Conservation (phyloP, 23 red algal species). For the Gracilaria domingensis region DNA sequence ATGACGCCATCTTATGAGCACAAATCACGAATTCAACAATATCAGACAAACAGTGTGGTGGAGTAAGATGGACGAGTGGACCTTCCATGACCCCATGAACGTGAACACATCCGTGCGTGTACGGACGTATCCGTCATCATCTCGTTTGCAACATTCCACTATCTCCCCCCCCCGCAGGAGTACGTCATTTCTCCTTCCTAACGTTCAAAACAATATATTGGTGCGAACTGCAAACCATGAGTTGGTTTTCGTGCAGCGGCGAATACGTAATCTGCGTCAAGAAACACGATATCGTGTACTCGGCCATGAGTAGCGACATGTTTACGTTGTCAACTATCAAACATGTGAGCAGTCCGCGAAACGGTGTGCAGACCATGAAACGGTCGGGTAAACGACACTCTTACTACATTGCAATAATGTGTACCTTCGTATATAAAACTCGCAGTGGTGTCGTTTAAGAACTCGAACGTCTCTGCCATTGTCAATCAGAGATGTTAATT, state of each 20-base stretch:
- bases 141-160: background rate
- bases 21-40: background rate
- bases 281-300: background rate
- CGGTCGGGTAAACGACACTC: background rate
- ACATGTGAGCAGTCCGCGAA: background rate
- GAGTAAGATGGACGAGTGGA: background rate
- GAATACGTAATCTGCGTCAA: background rate
- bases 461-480: background rate
- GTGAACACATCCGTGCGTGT: background rate
- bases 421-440: background rate
- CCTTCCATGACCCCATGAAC: background rate
- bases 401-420: background rate
- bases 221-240: background rate
- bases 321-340: background rate
- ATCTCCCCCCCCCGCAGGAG: background rate
- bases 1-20: background rate
- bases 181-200: background rate
- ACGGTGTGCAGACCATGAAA: slow-evolving; percentile 1
- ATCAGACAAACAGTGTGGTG: background rate
- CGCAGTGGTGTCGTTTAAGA: background rate
- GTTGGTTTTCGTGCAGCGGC: background rate
- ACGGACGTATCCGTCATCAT: background rate
- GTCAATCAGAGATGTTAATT: background rate
- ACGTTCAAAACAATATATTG: background rate
- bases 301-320: background rate